Base-by-base conservation (phyloP, 768 basidiomycete genomes). In the Dacryopinax spathularia region DNA sequence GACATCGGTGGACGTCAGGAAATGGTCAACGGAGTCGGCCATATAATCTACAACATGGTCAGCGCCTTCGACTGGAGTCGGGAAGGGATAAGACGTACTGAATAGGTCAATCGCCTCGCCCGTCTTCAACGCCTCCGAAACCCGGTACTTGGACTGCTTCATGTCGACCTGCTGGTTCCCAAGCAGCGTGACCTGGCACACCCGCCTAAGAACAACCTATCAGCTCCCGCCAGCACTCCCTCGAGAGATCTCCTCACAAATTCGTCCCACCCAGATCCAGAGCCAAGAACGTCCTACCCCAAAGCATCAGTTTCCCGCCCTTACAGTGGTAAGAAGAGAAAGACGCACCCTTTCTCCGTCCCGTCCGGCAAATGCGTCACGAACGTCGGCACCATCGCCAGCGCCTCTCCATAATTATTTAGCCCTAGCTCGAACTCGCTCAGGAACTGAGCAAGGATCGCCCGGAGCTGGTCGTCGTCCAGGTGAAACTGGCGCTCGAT, bases 221-320 rank as follows among this genome's bases (percentile, higher is more conserved):
- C 18, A 29, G 37, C 33, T 5, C 48, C 48, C 4, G 6, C 5
- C 16, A 18, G 7, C 25, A n/a, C 9, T 18, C 4, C 37, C 5
- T 0, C 18, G 16, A 20, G 10, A 29, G 48, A 56, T 6, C 48
- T 27, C 78, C 88, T 72, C 75, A 96, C 89, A 99, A 81, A 73
- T 99, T 99, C 25, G 96, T 99, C 63, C 96, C 96, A 37, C 96
- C 96, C 20, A 99, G 82, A 77, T 99, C 95, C 20, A 98, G 81
- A 2, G 96, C 94, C 62, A 98, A 83, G 75, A 96, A 99, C 5
- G 92, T 95, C 44, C 93, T 96, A 69, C 60, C 60, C n/a, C n/a
- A n/a, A 44, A 33, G 29, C 13, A 62, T 34, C 64, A 22, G 60
- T 31, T 33, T 43, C 64, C 33, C 59, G 60, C 33, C 18, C 20